A percentile compares a stretch with the other conserved stretches of the same genome.
These are phyloP conservation scores for Solidago caesia DNA, from an alignment of 129 eudicot genomes.

Conservation along the genomic window DNA sequence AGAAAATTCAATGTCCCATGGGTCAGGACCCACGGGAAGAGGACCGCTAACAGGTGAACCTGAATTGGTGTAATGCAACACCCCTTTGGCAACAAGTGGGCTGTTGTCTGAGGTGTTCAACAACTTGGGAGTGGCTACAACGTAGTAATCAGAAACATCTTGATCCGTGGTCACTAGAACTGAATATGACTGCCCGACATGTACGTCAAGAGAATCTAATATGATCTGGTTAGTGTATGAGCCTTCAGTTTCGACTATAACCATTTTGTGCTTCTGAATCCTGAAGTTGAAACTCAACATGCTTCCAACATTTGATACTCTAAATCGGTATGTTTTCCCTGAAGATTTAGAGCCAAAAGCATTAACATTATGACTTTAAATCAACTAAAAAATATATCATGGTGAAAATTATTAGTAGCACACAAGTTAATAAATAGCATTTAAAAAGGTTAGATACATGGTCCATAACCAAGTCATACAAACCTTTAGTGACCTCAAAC, in stretches of 20 bases:
- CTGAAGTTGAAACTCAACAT: constrained; percentile 64
- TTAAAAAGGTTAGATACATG: neutral
- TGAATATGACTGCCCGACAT: constrained; percentile 72
- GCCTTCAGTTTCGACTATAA: constrained; percentile 82
- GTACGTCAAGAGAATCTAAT: constrained; percentile 71
- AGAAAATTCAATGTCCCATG: constrained; percentile 60
- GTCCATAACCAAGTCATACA: neutral
- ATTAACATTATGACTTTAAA: neutral
- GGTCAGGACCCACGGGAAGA: constrained; percentile 66
- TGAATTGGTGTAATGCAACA: constrained; percentile 55
- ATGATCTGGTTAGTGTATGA: constrained; percentile 70
- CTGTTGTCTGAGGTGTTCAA: constrained; percentile 32
- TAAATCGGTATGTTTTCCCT: constrained; percentile 71
- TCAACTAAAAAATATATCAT: neutral
- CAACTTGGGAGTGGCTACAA: constrained; percentile 66
- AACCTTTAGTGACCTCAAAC: constrained; percentile 65
- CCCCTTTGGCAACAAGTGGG: constrained; percentile 60
- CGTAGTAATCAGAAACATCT: constrained; percentile 63
- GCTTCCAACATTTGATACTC: constrained; percentile 61
- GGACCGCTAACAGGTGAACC: constrained; percentile 32
- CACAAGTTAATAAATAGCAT: neutral
- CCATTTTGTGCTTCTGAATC: constrained; percentile 64
- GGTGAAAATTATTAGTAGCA: neutral
- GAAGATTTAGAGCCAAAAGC: neutral
- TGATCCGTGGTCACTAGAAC: constrained; percentile 64